phyloP scores from a whole-genome alignment of 345 rosid species.

The Gossypium longicalyx region DNA sequence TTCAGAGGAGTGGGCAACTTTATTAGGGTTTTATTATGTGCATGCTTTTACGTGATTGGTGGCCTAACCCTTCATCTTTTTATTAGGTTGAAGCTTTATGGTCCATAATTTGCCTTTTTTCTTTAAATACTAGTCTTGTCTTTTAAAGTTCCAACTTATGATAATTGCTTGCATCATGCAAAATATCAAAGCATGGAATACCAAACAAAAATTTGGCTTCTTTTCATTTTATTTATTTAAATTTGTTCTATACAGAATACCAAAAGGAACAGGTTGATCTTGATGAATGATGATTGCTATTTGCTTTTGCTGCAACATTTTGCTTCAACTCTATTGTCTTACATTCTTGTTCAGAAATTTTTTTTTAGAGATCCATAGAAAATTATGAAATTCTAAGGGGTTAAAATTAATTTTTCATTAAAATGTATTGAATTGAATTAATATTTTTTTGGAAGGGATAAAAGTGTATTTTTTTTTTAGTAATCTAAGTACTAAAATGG shows the following conservation, averaged over 20 bases:
- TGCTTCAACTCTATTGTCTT: background rate
- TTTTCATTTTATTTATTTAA: too few species aligned
- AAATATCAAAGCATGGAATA: background rate
- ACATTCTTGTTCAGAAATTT: too few species aligned
- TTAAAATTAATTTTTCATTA: too few species aligned
- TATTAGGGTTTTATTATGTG: background rate
- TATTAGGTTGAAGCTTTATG: background rate
- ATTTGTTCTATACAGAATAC: too few species aligned
- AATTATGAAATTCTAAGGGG: too few species aligned
- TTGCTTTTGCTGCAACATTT: background rate
- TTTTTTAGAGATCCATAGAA: too few species aligned
- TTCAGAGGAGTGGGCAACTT: background rate
- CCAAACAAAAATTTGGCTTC: background rate
- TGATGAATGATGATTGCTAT: background rate
- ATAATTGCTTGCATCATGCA: constrained; percentile 2
- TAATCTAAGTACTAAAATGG: too few species aligned
- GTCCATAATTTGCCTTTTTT: background rate
- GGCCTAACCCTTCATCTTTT: background rate
- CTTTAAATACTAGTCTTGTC: background rate
- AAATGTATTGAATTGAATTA: too few species aligned
- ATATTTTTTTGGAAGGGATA: too few species aligned
- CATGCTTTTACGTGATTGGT: constrained; percentile 14
- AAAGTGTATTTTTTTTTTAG: too few species aligned
- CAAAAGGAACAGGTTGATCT: too few species aligned
- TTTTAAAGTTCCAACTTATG: background rate